Evolutionary conservation across 345 rosid species (phyloP), one percentile per base, ranked within the genome.

Genomic region (Salix suchowensis): DNA sequence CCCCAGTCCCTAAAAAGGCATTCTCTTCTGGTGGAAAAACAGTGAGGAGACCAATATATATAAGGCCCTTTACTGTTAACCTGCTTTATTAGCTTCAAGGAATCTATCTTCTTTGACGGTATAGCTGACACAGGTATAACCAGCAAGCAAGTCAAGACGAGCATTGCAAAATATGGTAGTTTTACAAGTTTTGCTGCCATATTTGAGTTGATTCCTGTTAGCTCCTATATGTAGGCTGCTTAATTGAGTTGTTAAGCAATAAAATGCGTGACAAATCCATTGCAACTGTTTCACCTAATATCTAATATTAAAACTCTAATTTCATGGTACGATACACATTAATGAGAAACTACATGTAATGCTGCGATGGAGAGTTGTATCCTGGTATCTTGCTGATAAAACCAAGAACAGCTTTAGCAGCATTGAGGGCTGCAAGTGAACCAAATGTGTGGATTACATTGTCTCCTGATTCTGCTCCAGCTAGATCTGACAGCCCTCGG

Each of bases 401-500:
- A n/a, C 79, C 65, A 34, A 83, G 16, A 68, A 85, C 90, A 32
- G 74, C 85, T 79, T 76, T 82, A 1, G 86, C 90, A 32, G 87
- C 61, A 76, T 86, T 83, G 19, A 34, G 70, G 26, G 90, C 88
- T 40, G 90, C 89, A 37, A 87, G 82, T 37, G 84, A 76, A 76
- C 86, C 85, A 69, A 78, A 84, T 68, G 66, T 82, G 19, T 36
- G 12, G 23, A 79, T 58, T 14, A 42, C 55, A 55, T 72, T 87
- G 0, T 76, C 66, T 78, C 90, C 89, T 52, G 55, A 36, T 12
- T 86, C 87, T 6, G 40, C 84, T 76, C 86, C 89, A 4, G 91
- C 89, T 70, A 88, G 73, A 77, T 86, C 87, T 66, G 91, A 88
- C 48, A 82, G 66, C 12, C 87, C 87, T 69, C 89, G 48, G 26